These are phyloP conservation scores for Trypanosoma platydactyli DNA, from an alignment of 208 protist genomes.

Conservation along the genomic window DNA sequence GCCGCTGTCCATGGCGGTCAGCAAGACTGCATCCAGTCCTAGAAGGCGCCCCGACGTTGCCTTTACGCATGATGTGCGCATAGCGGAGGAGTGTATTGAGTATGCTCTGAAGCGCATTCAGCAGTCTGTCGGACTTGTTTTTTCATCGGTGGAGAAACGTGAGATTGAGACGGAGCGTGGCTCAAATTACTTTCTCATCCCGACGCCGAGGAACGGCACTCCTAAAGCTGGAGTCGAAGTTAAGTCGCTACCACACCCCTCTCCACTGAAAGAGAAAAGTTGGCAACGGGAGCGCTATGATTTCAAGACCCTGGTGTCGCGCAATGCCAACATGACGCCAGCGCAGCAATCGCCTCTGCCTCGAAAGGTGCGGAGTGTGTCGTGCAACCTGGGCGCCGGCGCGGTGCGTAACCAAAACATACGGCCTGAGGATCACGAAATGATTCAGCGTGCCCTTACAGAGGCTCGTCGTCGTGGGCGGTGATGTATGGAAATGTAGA, in stretches of 20 bases:
- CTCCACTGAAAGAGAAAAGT: background rate
- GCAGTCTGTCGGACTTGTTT: background rate
- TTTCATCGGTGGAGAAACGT: constrained; percentile 7
- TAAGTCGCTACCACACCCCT: background rate
- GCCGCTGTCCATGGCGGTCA: background rate
- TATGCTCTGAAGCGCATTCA: constrained; percentile 19
- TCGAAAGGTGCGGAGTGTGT: constrained; percentile 3
- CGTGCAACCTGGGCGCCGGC: background rate
- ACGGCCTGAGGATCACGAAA: constrained; percentile 6
- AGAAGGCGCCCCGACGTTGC: background rate
- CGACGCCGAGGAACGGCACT: background rate
- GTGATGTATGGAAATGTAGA: background rate
- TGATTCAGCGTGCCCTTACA: constrained; percentile 17
- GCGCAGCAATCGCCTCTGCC: background rate
- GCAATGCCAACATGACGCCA: constrained; percentile 2
- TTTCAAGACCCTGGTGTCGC: background rate
- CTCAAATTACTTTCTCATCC: constrained; percentile 9
- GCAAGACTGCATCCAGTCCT: background rate
- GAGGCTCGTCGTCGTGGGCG: constrained; percentile 14
- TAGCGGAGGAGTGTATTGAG: constrained; percentile 12
- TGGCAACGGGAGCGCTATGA: background rate
- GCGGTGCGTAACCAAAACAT: constrained; percentile 2
- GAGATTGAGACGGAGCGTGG: constrained; percentile 15
- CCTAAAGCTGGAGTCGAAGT: background rate
- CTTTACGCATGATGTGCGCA: constrained; percentile 3